A percentile compares a stretch with the other conserved stretches of the same genome.
phyloP scores from a whole-genome alignment of 768 basidiomycete species.

The Neoboletus subvelutipes region DNA sequence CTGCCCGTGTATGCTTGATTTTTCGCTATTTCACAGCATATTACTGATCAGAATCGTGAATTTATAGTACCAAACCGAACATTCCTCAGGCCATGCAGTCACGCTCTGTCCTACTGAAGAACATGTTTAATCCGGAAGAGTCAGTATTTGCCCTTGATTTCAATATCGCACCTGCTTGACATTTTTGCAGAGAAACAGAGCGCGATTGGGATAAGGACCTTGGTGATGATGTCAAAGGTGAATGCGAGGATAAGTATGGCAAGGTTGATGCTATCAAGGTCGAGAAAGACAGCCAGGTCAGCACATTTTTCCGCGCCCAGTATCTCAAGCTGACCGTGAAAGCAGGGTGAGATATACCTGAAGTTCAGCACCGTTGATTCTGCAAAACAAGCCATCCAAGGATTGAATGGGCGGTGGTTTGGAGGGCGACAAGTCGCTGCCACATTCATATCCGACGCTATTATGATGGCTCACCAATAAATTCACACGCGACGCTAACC shows the following conservation, averaged over 20 bases:
- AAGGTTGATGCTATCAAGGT: slow-evolving; percentile 84
- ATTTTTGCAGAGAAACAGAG: slow-evolving; percentile 76
- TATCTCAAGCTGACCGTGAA: slow-evolving; percentile 12
- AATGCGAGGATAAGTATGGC: slow-evolving; percentile 92
- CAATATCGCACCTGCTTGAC: slow-evolving; percentile 7
- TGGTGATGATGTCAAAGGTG: slow-evolving; percentile 92
- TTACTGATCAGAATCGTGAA: slow-evolving; percentile 14
- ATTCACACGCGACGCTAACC: slow-evolving; percentile 21
- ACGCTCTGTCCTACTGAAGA: slow-evolving; percentile 83
- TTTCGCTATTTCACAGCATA: background rate
- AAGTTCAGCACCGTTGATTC: slow-evolving; percentile 80
- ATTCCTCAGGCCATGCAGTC: slow-evolving; percentile 87
- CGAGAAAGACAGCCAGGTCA: slow-evolving; percentile 89
- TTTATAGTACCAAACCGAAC: slow-evolving; percentile 64
- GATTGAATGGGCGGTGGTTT: slow-evolving; percentile 96
- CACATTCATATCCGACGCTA: slow-evolving; percentile 86
- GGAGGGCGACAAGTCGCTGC: slow-evolving; percentile 89
- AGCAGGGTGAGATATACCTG: slow-evolving; percentile 94
- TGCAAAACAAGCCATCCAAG: slow-evolving; percentile 82
- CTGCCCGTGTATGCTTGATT: slow-evolving; percentile 56
- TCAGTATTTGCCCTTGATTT: slow-evolving; percentile 38
- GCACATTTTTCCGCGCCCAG: slow-evolving; percentile 20
- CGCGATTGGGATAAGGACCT: slow-evolving; percentile 96
- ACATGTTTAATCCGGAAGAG: slow-evolving; percentile 99
- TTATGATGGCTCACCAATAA: slow-evolving; percentile 90